A percentile compares a stretch with the other conserved stretches of the same genome.
Evolutionary conservation across 2,329 filamentous ascomycete genomes (phyloP).

Genomic region (Microascus cirrosus): DNA sequence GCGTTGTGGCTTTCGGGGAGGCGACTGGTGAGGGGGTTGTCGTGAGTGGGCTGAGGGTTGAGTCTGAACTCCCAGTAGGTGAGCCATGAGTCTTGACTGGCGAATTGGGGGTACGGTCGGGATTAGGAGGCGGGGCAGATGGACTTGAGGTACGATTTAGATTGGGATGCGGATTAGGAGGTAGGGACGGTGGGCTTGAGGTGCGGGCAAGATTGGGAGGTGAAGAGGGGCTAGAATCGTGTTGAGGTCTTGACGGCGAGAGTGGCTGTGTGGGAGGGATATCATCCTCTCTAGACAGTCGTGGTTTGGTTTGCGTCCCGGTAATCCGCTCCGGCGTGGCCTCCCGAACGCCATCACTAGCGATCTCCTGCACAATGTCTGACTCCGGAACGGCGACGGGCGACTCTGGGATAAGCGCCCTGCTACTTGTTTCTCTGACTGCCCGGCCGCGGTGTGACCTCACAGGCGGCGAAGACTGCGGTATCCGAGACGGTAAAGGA

Average conservation of each 20-base stretch:
- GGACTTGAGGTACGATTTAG: neutral
- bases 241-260: too few species aligned
- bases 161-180: neutral
- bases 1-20: neutral
- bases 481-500: neutral
- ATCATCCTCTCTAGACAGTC: neutral
- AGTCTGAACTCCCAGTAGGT: neutral
- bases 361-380: neutral
- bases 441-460: neutral
- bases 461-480: neutral
- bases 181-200: too few species aligned
- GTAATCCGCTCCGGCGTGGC: neutral
- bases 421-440: neutral
- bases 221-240: too few species aligned
- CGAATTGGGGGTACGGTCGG: neutral
- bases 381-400: slow-evolving; percentile 2
- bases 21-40: slow-evolving; percentile 11
- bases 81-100: neutral
- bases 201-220: too few species aligned
- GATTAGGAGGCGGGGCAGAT: neutral
- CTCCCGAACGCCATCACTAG: neutral
- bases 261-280: neutral
- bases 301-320: neutral
- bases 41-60: slow-evolving; percentile 19
- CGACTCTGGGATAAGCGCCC: neutral